Evolutionary conservation across 495 filamentous ascomycete genomes (phyloP).

Genomic region (Talaromyces wortmannii): DNA sequence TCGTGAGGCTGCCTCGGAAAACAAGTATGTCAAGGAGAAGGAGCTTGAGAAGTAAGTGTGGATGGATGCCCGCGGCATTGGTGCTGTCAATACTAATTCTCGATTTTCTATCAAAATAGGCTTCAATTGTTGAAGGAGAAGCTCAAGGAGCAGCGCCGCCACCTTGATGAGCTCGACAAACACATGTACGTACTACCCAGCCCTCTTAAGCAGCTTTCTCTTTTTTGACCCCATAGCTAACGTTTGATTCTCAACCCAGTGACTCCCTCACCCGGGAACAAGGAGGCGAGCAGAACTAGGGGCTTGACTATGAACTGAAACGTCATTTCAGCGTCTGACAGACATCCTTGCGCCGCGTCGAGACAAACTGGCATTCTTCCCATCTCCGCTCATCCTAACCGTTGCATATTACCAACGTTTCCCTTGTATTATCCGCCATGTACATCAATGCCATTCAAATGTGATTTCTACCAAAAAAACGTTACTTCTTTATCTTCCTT

Average conservation of each 20-base stretch:
- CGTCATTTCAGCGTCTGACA: no score
- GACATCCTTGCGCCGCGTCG: no score
- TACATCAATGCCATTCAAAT: neutral
- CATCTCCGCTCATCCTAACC: neutral
- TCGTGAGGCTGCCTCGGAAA: conserved; percentile 84
- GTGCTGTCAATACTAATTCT: neutral
- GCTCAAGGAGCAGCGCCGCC: conserved; percentile 68
- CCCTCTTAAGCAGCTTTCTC: neutral
- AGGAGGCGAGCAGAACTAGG: conserved; percentile 66
- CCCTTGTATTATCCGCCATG: neutral
- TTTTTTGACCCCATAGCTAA: neutral
- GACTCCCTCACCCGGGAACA: conserved; percentile 62
- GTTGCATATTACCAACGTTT: neutral
- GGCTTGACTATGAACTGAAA: neutral
- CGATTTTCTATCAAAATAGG: conserved; percentile 19
- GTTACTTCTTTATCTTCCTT: no score
- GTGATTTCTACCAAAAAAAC: neutral
- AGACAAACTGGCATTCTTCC: neutral
- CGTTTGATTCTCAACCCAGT: conserved; percentile 27
- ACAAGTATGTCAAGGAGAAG: conserved; percentile 71
- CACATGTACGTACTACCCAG: conserved; percentile 60
- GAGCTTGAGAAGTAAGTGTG: conserved; percentile 71
- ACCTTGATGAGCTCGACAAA: conserved; percentile 74
- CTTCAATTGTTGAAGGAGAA: conserved; percentile 63
- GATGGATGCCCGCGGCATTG: neutral